Base-by-base conservation (phyloP, 306 rosid genomes). In the Erythrophleum fordii region DNA sequence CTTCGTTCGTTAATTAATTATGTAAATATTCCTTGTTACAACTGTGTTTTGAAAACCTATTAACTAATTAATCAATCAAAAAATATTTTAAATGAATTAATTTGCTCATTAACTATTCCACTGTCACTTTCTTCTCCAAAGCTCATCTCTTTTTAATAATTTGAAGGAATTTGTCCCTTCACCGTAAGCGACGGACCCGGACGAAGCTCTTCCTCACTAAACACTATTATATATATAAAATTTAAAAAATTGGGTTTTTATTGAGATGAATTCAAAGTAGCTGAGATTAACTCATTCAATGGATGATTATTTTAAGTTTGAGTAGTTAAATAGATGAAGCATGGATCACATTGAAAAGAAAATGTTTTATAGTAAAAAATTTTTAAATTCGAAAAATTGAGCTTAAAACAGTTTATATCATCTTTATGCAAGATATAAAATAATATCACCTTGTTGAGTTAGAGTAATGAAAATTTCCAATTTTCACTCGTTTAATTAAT, bases 181-280 rank as follows among this genome's bases (percentile, higher is more conserved):
- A n/a, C 35, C 67, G 51, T 22, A 48, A 23, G 67, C 74, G 14
- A 71, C 79, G 73, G 46, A 80, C 55, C 71, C 66, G 29, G 46
- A 80, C 17, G 45, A 37, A 62, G 42, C 18, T 61, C 18, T 61
- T 72, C 55, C 17, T 70, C 64, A 0, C 75, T 76, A 49, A 49
- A 16, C 55, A 49, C 8, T 20, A 22, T 23, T 10, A 2, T 56
- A 13, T 5, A 5, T 17, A 9, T 29, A 14, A 29, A 61, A 14
- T 14, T 64, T 31, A 0, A 62, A 62, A 8, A 62, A 8, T 35
- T 18, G 28, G 26, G 72, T 66, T 67, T 41, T 41, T 7, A 41
- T 20, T 67, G 49, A 66, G 55, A 49, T 16, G 18, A 49, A 16
- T 17, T 17, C 55, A 16, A 49, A 16, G 4, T 49, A 49, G 55